phyloP scores from a whole-genome alignment of 495 filamentous ascomycete species.

The Lasiosphaeris hirsuta region DNA sequence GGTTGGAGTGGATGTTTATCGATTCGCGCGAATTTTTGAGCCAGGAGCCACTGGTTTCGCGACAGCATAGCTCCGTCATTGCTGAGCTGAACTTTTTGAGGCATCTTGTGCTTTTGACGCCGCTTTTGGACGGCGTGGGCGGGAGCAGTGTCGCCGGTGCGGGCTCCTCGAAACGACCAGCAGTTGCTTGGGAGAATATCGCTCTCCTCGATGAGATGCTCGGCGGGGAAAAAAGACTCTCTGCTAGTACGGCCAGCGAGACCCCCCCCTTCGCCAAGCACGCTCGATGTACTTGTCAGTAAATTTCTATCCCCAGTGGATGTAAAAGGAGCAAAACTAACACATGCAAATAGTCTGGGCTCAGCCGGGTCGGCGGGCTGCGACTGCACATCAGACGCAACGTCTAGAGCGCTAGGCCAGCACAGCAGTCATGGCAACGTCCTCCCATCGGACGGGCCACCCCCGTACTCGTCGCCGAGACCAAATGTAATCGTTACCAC shows the following conservation, averaged over 20 bases:
- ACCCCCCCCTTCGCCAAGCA: neutral
- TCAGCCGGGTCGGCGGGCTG: too few relatives aligned
- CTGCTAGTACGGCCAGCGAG: neutral
- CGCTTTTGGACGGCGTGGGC: conserved; percentile 56
- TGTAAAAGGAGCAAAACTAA: too few relatives aligned
- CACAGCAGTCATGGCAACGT: too few relatives aligned
- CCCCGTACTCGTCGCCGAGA: too few relatives aligned
- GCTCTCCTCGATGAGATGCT: conserved; percentile 52
- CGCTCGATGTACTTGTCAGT: neutral
- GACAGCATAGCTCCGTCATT: conserved; percentile 15
- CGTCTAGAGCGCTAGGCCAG: too few relatives aligned
- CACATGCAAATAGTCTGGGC: too few relatives aligned
- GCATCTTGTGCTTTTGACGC: conserved; percentile 51
- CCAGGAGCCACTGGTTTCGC: conserved; percentile 14
- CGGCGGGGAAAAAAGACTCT: conserved; percentile 4
- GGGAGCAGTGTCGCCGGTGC: conserved; percentile 49
- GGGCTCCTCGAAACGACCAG: conserved; percentile 14
- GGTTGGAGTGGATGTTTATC: conserved; percentile 11
- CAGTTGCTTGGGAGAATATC: conserved; percentile 41
- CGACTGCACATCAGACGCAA: too few relatives aligned
- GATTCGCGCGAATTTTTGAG: conserved; percentile 10
- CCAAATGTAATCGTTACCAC: too few relatives aligned
- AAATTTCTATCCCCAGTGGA: neutral
- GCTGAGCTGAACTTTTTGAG: conserved; percentile 52
- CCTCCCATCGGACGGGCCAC: too few relatives aligned